Conservation (phyloP, 352 stramenopile genomes). For the Globisporangium acanthophoron region DNA sequence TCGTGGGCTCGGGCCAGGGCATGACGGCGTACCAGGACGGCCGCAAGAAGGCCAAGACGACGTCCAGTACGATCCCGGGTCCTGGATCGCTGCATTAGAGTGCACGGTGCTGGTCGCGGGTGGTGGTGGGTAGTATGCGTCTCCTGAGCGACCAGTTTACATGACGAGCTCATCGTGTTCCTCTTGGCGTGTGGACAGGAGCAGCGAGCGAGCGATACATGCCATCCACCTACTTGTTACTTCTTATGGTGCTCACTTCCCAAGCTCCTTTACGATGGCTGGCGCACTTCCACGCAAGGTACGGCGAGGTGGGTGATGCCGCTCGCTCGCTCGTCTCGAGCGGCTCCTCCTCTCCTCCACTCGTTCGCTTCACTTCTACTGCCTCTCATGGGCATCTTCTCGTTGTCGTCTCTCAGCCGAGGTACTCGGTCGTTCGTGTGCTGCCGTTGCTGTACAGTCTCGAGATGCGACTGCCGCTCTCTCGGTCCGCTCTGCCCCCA, state of each 20-base stretch:
- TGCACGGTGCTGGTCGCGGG: too few relatives aligned
- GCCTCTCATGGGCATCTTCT: background rate
- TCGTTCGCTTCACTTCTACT: too few relatives aligned
- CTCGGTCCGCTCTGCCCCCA: background rate
- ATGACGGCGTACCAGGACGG: conserved; percentile 79
- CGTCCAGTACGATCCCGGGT: background rate
- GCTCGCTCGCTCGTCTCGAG: too few relatives aligned
- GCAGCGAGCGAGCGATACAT: too few relatives aligned
- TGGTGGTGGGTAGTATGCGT: too few relatives aligned
- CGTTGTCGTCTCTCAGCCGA: background rate
- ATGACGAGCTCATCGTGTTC: too few relatives aligned
- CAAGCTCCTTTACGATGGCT: background rate
- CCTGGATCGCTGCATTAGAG: background rate
- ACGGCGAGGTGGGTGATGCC: too few relatives aligned
- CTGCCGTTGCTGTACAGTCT: conserved; percentile 14
- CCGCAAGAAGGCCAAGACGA: conserved; percentile 65
- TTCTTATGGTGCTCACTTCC: background rate
- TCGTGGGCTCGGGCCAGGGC: conserved; percentile 82
- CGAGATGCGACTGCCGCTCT: background rate
- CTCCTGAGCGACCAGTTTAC: too few relatives aligned
- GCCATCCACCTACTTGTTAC: background rate
- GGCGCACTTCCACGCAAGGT: background rate
- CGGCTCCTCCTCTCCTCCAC: too few relatives aligned
- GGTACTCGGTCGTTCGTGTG: conserved; percentile 9
- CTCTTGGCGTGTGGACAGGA: too few relatives aligned